Evolutionary conservation across 352 stramenopile genomes (phyloP).

Genomic region (Thalassiosira hispida): DNA sequence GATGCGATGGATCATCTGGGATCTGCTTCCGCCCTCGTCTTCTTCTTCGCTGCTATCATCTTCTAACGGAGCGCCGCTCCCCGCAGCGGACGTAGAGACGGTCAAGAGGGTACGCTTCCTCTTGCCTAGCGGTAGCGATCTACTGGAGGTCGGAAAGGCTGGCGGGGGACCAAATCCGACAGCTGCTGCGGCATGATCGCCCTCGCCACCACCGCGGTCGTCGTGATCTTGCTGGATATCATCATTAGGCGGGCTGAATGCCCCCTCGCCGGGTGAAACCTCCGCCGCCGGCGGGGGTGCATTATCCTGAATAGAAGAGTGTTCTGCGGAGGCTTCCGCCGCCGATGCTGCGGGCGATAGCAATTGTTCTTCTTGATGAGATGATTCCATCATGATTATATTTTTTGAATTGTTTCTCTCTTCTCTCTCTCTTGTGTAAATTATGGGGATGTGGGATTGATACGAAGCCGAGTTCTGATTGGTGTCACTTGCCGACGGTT

Average conservation of each 20-base stretch:
- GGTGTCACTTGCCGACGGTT: too few species aligned
- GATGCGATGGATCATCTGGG: constrained; percentile 48
- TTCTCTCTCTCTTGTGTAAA: too few species aligned
- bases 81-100: constrained; percentile 21
- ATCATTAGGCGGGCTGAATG: constrained; percentile 11
- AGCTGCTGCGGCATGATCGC: not conserved
- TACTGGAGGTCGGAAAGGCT: constrained; percentile 33
- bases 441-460: too few species aligned
- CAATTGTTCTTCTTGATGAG: not conserved
- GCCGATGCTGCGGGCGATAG: not conserved
- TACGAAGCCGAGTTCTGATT: too few species aligned
- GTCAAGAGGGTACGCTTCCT: constrained; percentile 33
- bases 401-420: too few species aligned
- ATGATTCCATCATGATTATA: constrained; percentile 1
- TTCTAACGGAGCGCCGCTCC: not conserved
- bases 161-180: constrained; percentile 42
- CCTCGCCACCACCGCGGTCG: not conserved
- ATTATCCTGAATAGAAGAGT: too few species aligned
- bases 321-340: not conserved
- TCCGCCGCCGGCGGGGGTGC: constrained; percentile 9
- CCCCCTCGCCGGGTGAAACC: constrained; percentile 27
- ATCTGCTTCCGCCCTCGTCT: not conserved
- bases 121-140: constrained; percentile 10
- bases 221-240: not conserved
- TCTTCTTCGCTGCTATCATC: constrained; percentile 31